Percentiles rank a stretch among this genome's conserved stretches.
phyloP scores from a whole-genome alignment of 2,329 filamentous ascomycete species.

The Exserohilum rostratum region DNA sequence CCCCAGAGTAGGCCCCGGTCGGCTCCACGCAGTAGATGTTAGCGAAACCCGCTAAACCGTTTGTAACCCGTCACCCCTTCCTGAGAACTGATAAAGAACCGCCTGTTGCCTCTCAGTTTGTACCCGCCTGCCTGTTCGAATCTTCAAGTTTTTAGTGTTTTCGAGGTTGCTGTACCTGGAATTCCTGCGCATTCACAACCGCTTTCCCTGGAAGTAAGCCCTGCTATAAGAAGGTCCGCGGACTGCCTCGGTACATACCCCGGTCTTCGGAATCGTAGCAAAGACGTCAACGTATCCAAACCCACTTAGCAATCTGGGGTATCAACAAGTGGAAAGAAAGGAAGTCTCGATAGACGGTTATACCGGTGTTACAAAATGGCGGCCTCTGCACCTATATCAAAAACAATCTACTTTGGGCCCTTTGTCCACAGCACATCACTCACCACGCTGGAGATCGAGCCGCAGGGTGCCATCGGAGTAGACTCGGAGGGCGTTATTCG shows the following conservation, averaged over 20 bases:
- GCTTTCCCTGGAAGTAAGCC: no score
- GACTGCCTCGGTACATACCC: background rate
- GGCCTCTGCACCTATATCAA: slow-evolving; percentile 33
- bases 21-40: slow-evolving; percentile 25
- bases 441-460: slow-evolving; percentile 56
- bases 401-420: slow-evolving; percentile 63
- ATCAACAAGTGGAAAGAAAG: background rate
- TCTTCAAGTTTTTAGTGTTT: background rate
- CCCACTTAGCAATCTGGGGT: background rate
- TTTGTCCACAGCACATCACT: slow-evolving; percentile 64
- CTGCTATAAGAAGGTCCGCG: no score
- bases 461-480: slow-evolving; percentile 57
- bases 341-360: background rate
- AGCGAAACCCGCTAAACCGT: slow-evolving; percentile 23
- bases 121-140: background rate
- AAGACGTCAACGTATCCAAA: background rate
- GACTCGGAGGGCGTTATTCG: slow-evolving; percentile 60
- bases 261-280: background rate
- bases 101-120: background rate
- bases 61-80: slow-evolving; percentile 5
- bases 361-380: slow-evolving; percentile 30
- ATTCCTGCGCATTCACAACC: background rate
- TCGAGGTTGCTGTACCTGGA: background rate
- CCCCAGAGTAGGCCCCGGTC: slow-evolving; percentile 9
- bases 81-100: slow-evolving; percentile 24